Percentiles rank a stretch among this genome's conserved stretches.
Conservation (phyloP, 2,329 filamentous ascomycete genomes). For the Botryotinia globosa region DNA sequence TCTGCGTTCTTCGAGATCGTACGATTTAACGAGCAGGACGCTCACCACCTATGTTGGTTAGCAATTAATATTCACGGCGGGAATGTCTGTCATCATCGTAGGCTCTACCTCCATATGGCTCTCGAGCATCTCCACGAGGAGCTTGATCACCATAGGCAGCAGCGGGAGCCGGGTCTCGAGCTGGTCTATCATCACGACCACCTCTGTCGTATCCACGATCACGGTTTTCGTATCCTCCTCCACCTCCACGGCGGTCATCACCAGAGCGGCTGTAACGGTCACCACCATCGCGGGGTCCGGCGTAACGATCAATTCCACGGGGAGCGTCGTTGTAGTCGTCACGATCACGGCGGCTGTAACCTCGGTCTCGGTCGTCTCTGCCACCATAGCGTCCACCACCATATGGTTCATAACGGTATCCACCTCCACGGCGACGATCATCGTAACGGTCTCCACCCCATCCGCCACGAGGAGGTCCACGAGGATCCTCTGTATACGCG, state of each 20-base stretch:
- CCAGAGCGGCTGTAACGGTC: slow-evolving; percentile 34
- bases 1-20: slow-evolving; percentile 37
- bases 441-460: slow-evolving; percentile 39
- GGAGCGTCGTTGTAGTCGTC: slow-evolving; percentile 36
- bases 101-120: slow-evolving; percentile 45
- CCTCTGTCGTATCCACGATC: slow-evolving; percentile 44
- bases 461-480: slow-evolving; percentile 47
- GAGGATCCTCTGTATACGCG: slow-evolving; percentile 49
- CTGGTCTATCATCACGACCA: slow-evolving; percentile 50
- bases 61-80: slow-evolving; percentile 40
- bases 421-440: slow-evolving; percentile 47
- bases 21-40: slow-evolving; percentile 41
- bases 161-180: slow-evolving; percentile 42
- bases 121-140: slow-evolving; percentile 44
- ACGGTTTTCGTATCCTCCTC: slow-evolving; percentile 46
- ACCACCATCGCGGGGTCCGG: slow-evolving; percentile 24
- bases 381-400: slow-evolving; percentile 38
- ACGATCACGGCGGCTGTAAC: slow-evolving; percentile 43
- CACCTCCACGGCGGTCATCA: slow-evolving; percentile 47
- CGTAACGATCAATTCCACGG: slow-evolving; percentile 41
- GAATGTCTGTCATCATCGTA: slow-evolving; percentile 39
- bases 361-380: slow-evolving; percentile 45
- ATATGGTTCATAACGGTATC: slow-evolving; percentile 33
- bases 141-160: slow-evolving; percentile 45
- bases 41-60: slow-evolving; percentile 40